phyloP scores from a whole-genome alignment of 164 flowering plant species.

The Taxillus chinensis region DNA sequence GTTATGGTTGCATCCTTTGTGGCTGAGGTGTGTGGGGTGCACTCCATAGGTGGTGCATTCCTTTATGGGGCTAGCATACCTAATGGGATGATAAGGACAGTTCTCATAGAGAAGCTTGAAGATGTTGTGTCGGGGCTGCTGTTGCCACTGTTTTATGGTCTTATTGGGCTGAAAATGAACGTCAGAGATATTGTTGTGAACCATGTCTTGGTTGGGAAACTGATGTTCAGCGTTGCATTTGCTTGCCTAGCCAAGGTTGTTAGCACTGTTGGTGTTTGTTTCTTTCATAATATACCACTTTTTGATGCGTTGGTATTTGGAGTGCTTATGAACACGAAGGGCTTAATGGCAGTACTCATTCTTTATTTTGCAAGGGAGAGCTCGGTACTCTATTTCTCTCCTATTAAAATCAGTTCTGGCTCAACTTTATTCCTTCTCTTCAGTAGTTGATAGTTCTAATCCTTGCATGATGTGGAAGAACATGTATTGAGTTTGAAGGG shows the following conservation, averaged over 20 bases:
- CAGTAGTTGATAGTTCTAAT: too few species aligned
- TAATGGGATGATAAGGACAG: slow-evolving; percentile 13
- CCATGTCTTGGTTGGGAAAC: not conserved
- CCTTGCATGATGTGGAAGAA: too few species aligned
- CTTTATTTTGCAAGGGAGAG: slow-evolving; percentile 21
- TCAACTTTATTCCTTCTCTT: too few species aligned
- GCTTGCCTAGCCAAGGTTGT: slow-evolving; percentile 14
- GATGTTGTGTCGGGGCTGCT: slow-evolving; percentile 24
- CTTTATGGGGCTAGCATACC: slow-evolving; percentile 32
- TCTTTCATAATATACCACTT: slow-evolving; percentile 1
- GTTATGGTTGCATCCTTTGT: slow-evolving; percentile 10
- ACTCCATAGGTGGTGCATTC: slow-evolving; percentile 35
- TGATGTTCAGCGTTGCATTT: slow-evolving; percentile 2
- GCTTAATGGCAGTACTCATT: slow-evolving; percentile 24
- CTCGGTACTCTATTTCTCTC: slow-evolving; percentile 14
- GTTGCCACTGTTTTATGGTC: slow-evolving; percentile 24
- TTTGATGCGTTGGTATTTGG: slow-evolving; percentile 27
- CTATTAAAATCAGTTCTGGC: too few species aligned
- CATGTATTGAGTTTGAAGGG: too few species aligned
- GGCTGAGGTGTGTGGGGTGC: slow-evolving; percentile 21
- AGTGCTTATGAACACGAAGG: slow-evolving; percentile 31
- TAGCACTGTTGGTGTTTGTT: slow-evolving; percentile 2
- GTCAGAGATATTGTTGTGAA: not conserved
- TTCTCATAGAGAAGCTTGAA: slow-evolving; percentile 22
- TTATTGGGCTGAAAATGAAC: slow-evolving; percentile 20